Base-by-base conservation (phyloP, 306 rosid genomes). In the Castanea sativa region DNA sequence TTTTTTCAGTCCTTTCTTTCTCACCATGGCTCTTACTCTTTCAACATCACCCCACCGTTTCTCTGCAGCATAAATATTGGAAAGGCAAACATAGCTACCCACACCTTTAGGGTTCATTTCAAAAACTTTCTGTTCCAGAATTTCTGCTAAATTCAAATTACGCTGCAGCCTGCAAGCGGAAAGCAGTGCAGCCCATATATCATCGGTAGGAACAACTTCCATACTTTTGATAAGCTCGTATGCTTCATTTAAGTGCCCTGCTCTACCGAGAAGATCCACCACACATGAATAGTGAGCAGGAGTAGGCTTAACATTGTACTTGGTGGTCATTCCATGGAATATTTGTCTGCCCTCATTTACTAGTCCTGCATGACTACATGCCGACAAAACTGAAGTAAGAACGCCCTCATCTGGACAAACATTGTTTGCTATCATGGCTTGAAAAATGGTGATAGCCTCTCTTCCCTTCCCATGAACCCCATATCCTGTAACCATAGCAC, bases 361-460 rank as follows among this genome's bases (percentile, higher is more conserved):
- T 69, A 90, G 78, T 83, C 91, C 91, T 55, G 91, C 86, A 85
- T 88, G 94, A 83, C 94, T 88, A 82, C 92, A 90, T 60, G 92
- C 89, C 5, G 92, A 85, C 49, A 90, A 79, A 80, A 88, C 90
- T 12, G 92, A 81, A 78, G 90, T 80, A 68, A 91, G 79, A 76
- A 87, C 74, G 57, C 90, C 91, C 82, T 87, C 87, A 81, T 91
- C 91, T 13, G 89, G 96, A 75, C 70, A 41, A 69, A 86, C 78
- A 29, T 56, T 75, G 77, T 75, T 83, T 25, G 73, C 82, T 10
- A 83, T 52, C 88, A 91, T 85, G 79, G 83, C 83, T 70, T 81
- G 63, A 68, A 84, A 91, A 75, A 88, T 52, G 75, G 87, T 79
- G 30, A 88, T 29, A 21, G 91, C 92, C 78, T 87, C 91, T 80